phyloP scores from a whole-genome alignment of 768 basidiomycete species.

The Daedaleopsis sinensis region DNA sequence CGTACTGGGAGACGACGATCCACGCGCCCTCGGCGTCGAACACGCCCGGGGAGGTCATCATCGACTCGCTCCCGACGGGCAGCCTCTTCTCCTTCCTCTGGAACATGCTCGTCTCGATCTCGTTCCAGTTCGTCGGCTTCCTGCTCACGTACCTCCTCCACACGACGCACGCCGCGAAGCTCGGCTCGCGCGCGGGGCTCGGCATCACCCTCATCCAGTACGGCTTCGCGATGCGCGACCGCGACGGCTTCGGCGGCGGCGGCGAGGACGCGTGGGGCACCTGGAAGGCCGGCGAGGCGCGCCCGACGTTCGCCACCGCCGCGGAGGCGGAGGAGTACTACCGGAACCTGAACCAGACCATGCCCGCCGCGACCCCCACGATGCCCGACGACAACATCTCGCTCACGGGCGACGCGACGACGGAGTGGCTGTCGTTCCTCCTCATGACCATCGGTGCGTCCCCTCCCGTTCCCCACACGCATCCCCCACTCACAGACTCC shows the following conservation, averaged over 20 bases:
- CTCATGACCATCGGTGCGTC: conserved; percentile 82
- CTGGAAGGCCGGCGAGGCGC: conserved; percentile 33
- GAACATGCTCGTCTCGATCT: conserved; percentile 91
- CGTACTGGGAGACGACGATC: conserved; percentile 98
- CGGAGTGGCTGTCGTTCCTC: conserved; percentile 95
- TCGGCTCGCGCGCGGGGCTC: conserved; percentile 91
- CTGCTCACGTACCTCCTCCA: conserved; percentile 92
- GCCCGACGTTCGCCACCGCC: conserved; percentile 46
- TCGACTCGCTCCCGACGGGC: conserved; percentile 86
- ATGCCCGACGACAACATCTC: conserved; percentile 6
- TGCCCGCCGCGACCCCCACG: conserved; percentile 7
- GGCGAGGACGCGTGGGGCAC: conserved; percentile 24
- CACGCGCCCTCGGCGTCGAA: conserved; percentile 79
- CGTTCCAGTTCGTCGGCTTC: conserved; percentile 97
- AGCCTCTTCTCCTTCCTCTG: conserved; percentile 86
- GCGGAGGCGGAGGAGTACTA: conserved; percentile 51
- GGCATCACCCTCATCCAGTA: conserved; percentile 98
- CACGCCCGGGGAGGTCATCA: conserved; percentile 76
- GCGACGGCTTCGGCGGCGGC: conserved; percentile 33
- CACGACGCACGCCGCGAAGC: conserved; percentile 90
- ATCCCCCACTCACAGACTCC: neutral
- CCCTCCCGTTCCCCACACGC: neutral
- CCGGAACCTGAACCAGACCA: conserved; percentile 30
- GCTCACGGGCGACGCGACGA: conserved; percentile 56
- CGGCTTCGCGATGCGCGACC: conserved; percentile 76